Percentiles rank a stretch among this genome's conserved stretches.
Evolutionary conservation across 2,329 filamentous ascomycete species (phyloP).

Genomic region (Penicillium decumbens): DNA sequence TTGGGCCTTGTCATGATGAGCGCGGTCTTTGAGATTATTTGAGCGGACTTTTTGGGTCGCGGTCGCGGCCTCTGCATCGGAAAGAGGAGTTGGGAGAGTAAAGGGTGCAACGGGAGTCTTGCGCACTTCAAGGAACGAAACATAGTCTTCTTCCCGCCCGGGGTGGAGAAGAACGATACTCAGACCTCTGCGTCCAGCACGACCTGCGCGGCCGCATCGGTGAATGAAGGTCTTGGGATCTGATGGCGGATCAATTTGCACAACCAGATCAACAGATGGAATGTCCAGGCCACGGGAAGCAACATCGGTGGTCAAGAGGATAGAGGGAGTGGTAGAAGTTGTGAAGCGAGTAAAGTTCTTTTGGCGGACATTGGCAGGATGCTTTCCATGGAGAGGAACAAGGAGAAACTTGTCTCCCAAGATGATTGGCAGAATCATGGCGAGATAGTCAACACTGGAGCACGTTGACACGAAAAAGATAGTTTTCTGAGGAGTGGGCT

Average conservation of each 20-base stretch:
- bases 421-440: slow-evolving; percentile 69
- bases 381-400: slow-evolving; percentile 85
- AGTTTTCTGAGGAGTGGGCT: slow-evolving; percentile 72
- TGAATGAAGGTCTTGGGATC: slow-evolving; percentile 81
- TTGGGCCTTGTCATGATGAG: slow-evolving; percentile 80
- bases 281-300: slow-evolving; percentile 88
- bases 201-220: slow-evolving; percentile 59
- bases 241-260: slow-evolving; percentile 79
- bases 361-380: slow-evolving; percentile 77
- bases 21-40: slow-evolving; percentile 54
- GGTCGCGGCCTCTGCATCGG: slow-evolving; percentile 56
- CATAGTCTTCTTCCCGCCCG: slow-evolving; percentile 82
- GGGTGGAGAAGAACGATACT: slow-evolving; percentile 82
- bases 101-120: slow-evolving; percentile 75
- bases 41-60: slow-evolving; percentile 59
- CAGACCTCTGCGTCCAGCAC: slow-evolving; percentile 66
- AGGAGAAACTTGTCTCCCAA: slow-evolving; percentile 65
- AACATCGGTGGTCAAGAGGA: slow-evolving; percentile 89
- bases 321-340: slow-evolving; percentile 66
- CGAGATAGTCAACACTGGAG: slow-evolving; percentile 90
- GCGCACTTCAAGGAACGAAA: slow-evolving; percentile 77
- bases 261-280: slow-evolving; percentile 81
- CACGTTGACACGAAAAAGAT: slow-evolving; percentile 94
- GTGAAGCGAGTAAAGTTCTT: slow-evolving; percentile 82
- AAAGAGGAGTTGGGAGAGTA: slow-evolving; percentile 54